phyloP scores from a whole-genome alignment of 2,329 filamentous ascomycete species.

The Fusarium sp. region DNA sequence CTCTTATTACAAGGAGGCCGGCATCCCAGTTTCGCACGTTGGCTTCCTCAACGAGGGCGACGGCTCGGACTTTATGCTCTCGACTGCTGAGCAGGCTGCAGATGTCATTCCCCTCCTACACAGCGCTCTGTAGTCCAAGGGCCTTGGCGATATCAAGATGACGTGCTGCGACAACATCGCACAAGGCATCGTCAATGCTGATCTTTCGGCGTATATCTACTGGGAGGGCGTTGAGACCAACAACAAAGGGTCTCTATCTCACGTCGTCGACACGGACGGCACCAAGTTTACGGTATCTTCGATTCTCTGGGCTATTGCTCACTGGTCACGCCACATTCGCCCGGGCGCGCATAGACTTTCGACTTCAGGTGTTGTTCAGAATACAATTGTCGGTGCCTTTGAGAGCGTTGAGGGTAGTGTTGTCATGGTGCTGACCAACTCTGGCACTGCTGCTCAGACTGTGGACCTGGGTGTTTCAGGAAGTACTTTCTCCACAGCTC shows the following conservation, averaged over 20 bases:
- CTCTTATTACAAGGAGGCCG: neutral
- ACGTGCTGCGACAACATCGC: neutral
- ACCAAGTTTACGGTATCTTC: neutral
- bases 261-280: neutral
- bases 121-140: neutral
- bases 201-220: neutral
- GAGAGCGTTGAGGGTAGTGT: neutral
- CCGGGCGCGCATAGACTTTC: neutral
- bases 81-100: neutral
- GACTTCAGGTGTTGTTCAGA: neutral
- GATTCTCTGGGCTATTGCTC: neutral
- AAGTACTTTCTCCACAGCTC: neutral
- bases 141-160: neutral
- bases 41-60: neutral
- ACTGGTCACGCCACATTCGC: neutral
- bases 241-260: neutral
- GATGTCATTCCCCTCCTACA: neutral
- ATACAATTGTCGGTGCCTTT: neutral
- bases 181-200: neutral
- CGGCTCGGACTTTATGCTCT: neutral
- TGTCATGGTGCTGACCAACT: neutral
- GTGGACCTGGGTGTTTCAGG: neutral
- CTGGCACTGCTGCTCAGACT: neutral
- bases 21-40: neutral
- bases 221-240: neutral